Base-by-base conservation (phyloP, 139 green algal genomes). In the Chlamydomonas sp. region DNA sequence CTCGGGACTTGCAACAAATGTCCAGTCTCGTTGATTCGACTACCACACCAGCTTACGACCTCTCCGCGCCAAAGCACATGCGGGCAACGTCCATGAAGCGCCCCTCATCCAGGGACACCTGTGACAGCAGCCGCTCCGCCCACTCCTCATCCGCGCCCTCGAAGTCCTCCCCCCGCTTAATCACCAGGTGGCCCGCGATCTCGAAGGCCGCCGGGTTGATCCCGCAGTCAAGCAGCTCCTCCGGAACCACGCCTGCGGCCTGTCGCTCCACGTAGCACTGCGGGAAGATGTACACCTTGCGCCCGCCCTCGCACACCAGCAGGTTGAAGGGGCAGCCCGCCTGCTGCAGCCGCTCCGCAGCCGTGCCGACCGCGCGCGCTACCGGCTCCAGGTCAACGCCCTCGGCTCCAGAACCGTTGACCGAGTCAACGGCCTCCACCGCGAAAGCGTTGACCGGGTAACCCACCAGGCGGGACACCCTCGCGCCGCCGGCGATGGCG, bases 201-300 rank as follows among this genome's bases (percentile, higher is more conserved):
- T 99, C 98, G 88, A 98, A 99, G 17, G 91, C 90, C 0, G 98
- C 98, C 2, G 98, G 98, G 93, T 99, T 99, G 15, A 99, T 95
- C 9, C 94, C 94, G 6, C 90, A 95, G 80, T 92, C 90, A 59
- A 95, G 74, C 82, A 96, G 77, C 61, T 91, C 77, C 62, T 95
- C 92, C 0, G 94, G 92, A 7, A 98, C 91, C 69, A 93, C 77
- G 1, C 95, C 94, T 1, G 75, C 79, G 0, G 97, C 98, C 91
- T 99, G 97, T 69, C 92, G 89, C 91, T 96, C 94, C 2, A 96
- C 96, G 91, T 97, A 99, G 87, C 91, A 91, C 89, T 95, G 92
- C 62, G 96, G 96, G 62, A 95, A 97, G 0, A 99, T 86, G 90
- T 99, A 99, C 1, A 99, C 94, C 14, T 97, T 90, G 18, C 89